phyloP scores from a whole-genome alignment of 805 yeast genomes.

The Metschnikowia continentalis region DNA sequence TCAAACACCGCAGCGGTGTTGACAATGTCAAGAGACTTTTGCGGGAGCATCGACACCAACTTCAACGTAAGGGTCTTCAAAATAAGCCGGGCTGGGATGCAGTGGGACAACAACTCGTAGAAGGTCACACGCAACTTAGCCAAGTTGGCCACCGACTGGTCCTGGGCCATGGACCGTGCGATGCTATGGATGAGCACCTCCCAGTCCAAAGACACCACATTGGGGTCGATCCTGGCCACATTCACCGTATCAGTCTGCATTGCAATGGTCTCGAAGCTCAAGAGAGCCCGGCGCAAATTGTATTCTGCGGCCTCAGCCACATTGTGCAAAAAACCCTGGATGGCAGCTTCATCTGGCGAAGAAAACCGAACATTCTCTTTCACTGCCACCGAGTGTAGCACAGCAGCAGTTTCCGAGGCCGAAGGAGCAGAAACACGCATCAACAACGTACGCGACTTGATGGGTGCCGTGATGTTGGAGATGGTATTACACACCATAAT shows the following conservation, averaged over 20 bases:
- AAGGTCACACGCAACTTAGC: slow-evolving; percentile 62
- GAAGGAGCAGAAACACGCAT: slow-evolving; percentile 86
- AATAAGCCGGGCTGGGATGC: slow-evolving; percentile 85
- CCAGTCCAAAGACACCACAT: slow-evolving; percentile 80
- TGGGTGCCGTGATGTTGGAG: slow-evolving; percentile 89
- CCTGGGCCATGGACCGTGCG: slow-evolving; percentile 55
- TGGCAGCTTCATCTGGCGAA: slow-evolving; percentile 34
- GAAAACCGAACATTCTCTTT: slow-evolving; percentile 50
- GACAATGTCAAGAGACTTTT: slow-evolving; percentile 45
- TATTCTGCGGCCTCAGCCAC: slow-evolving; percentile 59
- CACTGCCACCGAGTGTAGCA: slow-evolving; percentile 52
- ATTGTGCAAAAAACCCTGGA: slow-evolving; percentile 35
- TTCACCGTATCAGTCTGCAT: slow-evolving; percentile 58
- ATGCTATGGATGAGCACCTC: slow-evolving; percentile 67
- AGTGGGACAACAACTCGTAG: slow-evolving; percentile 85
- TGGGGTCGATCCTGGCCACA: slow-evolving; percentile 25
- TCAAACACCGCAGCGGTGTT: slow-evolving; percentile 67
- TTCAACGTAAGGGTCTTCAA: slow-evolving; percentile 54
- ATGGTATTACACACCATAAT: slow-evolving; percentile 85
- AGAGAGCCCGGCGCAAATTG: slow-evolving; percentile 72
- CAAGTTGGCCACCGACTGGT: slow-evolving; percentile 58
- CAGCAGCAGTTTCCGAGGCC: slow-evolving; percentile 49
- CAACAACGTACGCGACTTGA: slow-evolving; percentile 84
- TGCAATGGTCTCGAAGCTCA: slow-evolving; percentile 77
- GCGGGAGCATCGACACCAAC: slow-evolving; percentile 31